Conservation (phyloP, 352 stramenopile species). For the Pythium rishiriense region DNA sequence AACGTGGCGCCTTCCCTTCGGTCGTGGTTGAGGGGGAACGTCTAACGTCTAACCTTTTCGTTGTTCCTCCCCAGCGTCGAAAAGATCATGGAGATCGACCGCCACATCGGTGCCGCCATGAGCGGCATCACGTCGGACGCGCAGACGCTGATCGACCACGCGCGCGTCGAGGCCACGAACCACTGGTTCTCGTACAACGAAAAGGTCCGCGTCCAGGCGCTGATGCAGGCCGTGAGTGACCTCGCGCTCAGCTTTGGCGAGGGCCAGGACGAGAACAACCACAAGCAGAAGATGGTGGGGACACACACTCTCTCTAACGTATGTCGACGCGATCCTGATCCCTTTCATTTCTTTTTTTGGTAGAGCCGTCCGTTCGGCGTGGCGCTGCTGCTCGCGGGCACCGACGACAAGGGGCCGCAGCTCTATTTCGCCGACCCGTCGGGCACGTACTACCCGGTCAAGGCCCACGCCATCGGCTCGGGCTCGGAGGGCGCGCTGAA, state of each 20-base stretch:
- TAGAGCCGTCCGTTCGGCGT: slow-evolving; percentile 97
- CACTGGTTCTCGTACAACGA: slow-evolving; percentile 99
- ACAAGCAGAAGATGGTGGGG: slow-evolving; percentile 95
- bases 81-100: slow-evolving; percentile 99
- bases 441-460: slow-evolving; percentile 98
- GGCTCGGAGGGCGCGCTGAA: slow-evolving; percentile 97
- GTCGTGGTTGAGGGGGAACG: too few relatives aligned
- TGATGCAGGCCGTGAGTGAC: slow-evolving; percentile 99
- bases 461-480: slow-evolving; percentile 98
- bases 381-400: slow-evolving; percentile 96
- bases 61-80: slow-evolving; percentile 87
- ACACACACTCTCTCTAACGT: not conserved
- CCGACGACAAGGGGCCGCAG: slow-evolving; percentile 93
- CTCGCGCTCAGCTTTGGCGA: slow-evolving; percentile 96
- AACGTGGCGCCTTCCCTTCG: not conserved
- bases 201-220: slow-evolving; percentile 96
- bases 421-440: slow-evolving; percentile 98
- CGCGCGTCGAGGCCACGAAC: slow-evolving; percentile 98
- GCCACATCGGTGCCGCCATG: slow-evolving; percentile 98
- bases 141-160: slow-evolving; percentile 98
- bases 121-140: slow-evolving; percentile 98
- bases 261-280: slow-evolving; percentile 92
- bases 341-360: slow-evolving; percentile 18
- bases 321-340: not conserved
- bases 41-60: not conserved